Conservation (phyloP, 2,329 filamentous ascomycete genomes). For the Peltaster fructicola region DNA sequence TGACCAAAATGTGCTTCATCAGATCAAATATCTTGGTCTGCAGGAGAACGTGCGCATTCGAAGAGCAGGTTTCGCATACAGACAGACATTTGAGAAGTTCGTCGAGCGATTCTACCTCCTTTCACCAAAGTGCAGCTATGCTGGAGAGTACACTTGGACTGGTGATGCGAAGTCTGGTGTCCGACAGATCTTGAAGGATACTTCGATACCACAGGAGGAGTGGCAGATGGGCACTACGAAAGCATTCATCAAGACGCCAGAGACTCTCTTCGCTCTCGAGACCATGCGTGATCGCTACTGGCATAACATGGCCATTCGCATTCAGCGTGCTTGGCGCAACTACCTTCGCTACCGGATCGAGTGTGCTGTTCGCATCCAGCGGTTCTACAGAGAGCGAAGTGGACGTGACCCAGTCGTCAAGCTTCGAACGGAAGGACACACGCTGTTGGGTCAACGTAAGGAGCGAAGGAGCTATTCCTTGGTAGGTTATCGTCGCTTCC, state of each 20-base stretch:
- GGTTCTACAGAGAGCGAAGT: constrained; percentile 87
- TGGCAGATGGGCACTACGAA: constrained; percentile 96
- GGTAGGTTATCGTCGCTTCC: constrained; percentile 75
- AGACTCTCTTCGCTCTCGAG: constrained; percentile 89
- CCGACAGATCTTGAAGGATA: constrained; percentile 87
- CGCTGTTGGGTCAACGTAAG: constrained; percentile 65
- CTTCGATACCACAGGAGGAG: constrained; percentile 84
- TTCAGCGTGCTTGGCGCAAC: constrained; percentile 92
- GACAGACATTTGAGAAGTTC: constrained; percentile 95
- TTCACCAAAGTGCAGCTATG: constrained; percentile 86
- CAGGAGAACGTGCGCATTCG: constrained; percentile 98
- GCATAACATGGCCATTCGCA: constrained; percentile 98
- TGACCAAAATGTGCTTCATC: constrained; percentile 78
- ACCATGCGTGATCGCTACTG: constrained; percentile 96
- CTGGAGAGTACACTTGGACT: constrained; percentile 91
- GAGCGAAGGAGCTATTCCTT: constrained; percentile 83
- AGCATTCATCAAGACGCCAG: constrained; percentile 94
- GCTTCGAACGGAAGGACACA: constrained; percentile 73
- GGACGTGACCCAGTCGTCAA: constrained; percentile 79
- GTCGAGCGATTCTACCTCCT: constrained; percentile 92
- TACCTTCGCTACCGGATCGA: constrained; percentile 86
- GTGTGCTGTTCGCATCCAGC: constrained; percentile 82
- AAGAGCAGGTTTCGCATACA: constrained; percentile 88
- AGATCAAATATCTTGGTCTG: constrained; percentile 97
- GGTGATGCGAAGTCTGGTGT: constrained; percentile 76